Percentiles rank a stretch among this genome's conserved stretches.
These are phyloP conservation scores for Picea mariana DNA, from an alignment of 83 land plant genomes.

Conservation along the genomic window DNA sequence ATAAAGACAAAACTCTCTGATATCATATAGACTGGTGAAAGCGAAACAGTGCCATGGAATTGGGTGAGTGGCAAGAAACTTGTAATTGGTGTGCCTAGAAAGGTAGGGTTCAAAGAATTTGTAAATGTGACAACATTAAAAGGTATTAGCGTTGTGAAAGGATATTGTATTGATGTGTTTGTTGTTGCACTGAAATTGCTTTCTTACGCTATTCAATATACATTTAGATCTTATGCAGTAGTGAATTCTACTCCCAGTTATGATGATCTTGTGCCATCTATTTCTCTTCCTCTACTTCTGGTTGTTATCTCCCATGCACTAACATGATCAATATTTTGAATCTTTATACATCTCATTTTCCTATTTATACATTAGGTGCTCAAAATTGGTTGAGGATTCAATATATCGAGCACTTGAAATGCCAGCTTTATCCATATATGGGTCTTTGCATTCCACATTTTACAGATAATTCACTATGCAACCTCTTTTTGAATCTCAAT, in stretches of 20 bases:
- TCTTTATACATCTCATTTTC: too few species aligned
- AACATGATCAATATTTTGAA: too few species aligned
- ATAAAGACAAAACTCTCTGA: slow-evolving; percentile 51
- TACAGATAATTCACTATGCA: too few species aligned
- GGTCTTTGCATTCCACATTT: too few species aligned
- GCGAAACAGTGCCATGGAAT: slow-evolving; percentile 57
- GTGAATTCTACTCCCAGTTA: slow-evolving; percentile 72
- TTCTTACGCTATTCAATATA: slow-evolving; percentile 71
- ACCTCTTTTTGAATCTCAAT: too few species aligned
- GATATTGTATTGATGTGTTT: slow-evolving; percentile 94
- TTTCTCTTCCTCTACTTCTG: too few species aligned
- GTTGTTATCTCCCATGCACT: too few species aligned
- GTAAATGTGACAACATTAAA: slow-evolving; percentile 31
- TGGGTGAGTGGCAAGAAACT: slow-evolving; percentile 88
- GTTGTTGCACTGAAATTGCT: slow-evolving; percentile 70
- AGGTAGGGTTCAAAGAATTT: slow-evolving; percentile 72
- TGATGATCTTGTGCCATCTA: slow-evolving; percentile 53
- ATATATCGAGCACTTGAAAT: too few species aligned
- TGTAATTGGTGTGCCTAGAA: slow-evolving; percentile 81
- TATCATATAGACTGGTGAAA: slow-evolving; percentile 91
- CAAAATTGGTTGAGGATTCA: too few species aligned
- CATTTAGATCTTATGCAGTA: slow-evolving; percentile 64
- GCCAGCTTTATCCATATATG: too few species aligned
- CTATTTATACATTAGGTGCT: too few species aligned
- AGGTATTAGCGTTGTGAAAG: slow-evolving; percentile 48